A percentile compares a stretch with the other conserved stretches of the same genome.
These are phyloP conservation scores for Calonectria henricotiae DNA, from an alignment of 2,329 filamentous ascomycete genomes.

Conservation along the genomic window DNA sequence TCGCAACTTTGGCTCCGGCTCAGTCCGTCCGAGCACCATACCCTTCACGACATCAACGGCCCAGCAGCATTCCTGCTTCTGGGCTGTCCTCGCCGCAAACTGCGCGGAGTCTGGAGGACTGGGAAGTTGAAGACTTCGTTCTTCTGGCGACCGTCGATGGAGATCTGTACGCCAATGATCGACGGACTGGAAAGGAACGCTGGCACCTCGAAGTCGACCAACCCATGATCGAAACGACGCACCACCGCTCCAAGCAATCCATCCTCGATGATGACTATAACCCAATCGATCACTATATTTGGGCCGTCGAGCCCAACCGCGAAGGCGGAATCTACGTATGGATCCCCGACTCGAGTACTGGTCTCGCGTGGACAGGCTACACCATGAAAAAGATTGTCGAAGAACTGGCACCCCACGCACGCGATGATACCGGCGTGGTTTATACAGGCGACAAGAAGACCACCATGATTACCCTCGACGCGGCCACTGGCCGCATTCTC, in stretches of 20 bases:
- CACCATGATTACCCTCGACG: conserved; percentile 90
- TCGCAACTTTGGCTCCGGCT: conserved; percentile 98
- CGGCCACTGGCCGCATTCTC: conserved; percentile 84
- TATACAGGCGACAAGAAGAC: conserved; percentile 95
- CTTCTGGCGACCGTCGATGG: conserved; percentile 99
- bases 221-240: conserved; percentile 92
- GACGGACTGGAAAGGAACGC: conserved; percentile 85
- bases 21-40: conserved; percentile 93
- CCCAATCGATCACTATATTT: conserved; percentile 88
- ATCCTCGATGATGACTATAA: conserved; percentile 72
- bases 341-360: conserved; percentile 74
- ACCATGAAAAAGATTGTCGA: conserved; percentile 93
- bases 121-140: conserved; percentile 99
- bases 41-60: conserved; percentile 74
- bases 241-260: conserved; percentile 81
- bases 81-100: conserved; percentile 86
- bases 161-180: conserved; percentile 91
- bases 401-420: conserved; percentile 83
- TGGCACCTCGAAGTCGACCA: conserved; percentile 90
- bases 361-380: conserved; percentile 77
- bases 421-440: conserved; percentile 83
- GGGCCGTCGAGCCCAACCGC: conserved; percentile 93
- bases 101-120: conserved; percentile 98
- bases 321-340: conserved; percentile 92
- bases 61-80: conserved; percentile 73